Evolutionary conservation across 345 rosid genomes (phyloP), one percentile per base, ranked within the genome.

Genomic region (Hibiscus tridactylites): DNA sequence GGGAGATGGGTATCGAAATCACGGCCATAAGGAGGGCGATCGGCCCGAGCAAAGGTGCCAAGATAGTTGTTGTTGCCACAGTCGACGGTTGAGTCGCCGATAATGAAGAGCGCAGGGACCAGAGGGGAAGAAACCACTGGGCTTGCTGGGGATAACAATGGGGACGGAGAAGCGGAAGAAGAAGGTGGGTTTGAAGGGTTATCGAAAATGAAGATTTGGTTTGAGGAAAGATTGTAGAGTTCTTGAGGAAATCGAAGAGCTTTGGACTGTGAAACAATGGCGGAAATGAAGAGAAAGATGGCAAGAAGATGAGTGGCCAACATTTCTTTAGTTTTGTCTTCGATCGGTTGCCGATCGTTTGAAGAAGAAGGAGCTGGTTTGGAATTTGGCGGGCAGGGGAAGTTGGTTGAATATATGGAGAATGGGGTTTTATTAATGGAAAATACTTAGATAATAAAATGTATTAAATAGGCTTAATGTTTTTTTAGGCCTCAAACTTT

Each of bases 21-120:
- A 70, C 96, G 84, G 33, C 98, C 98, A 39, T 94, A 94, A 16
- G 96, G 98, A 76, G 82, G 95, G 21, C 85, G 95, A 75, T 91
- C 92, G 1, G 97, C 98, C 28, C 96, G 82, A 21, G 96, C 97
- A 19, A 94, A 80, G n/a, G 98, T 91, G n/a, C 90, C 97, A 0
- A 94, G 89, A 74, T 76, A 91, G 75, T 91, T 94, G 71, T 90
- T 91, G 57, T 89, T 91, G 72, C 97, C 97, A 46, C 87, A 82
- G 69, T 94, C 97, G 0, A 88, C 95, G 1, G 98, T 88, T 29
- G 98, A 94, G 80, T 94, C 96, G 0, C 97, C 97, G 2, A 90
- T 81, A 28, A 91, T 80, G 71, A 94, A 94, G 68, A 94, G 61
- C 8, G 91, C 97, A 10, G 91, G 96, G 33, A 82, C 87, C 3